Conservation (phyloP, 352 stramenopile genomes). For the Globisporangium viniferum region DNA sequence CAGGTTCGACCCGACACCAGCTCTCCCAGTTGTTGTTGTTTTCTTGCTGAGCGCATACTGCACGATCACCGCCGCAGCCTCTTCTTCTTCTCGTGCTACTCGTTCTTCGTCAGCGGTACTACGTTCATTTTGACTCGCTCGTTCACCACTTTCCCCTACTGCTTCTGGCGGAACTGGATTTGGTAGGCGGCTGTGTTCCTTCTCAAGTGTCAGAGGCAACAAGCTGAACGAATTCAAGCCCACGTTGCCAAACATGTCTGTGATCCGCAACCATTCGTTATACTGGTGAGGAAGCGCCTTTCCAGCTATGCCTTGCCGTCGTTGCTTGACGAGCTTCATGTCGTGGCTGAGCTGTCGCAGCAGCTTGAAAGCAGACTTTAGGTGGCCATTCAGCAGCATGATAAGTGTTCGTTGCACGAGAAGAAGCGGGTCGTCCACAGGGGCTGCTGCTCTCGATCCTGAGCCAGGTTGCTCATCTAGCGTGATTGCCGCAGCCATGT, state of each 20-base stretch:
- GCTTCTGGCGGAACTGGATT: background rate
- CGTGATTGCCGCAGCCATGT: slow-evolving; percentile 33
- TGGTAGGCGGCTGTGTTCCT: slow-evolving; percentile 18
- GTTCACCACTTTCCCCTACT: background rate
- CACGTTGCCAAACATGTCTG: slow-evolving; percentile 46
- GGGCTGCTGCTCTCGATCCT: background rate
- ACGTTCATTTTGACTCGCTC: background rate
- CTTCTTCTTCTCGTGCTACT: slow-evolving; percentile 30
- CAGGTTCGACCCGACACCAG: background rate
- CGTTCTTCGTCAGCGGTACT: slow-evolving; percentile 17
- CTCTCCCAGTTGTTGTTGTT: background rate
- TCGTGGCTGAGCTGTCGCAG: slow-evolving; percentile 30
- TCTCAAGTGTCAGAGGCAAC: slow-evolving; percentile 27
- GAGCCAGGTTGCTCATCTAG: slow-evolving; percentile 18
- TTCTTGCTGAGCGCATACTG: slow-evolving; percentile 44
- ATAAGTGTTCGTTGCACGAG: slow-evolving; percentile 44
- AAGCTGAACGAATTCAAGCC: slow-evolving; percentile 48
- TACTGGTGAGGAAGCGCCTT: background rate
- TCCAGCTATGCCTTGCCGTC: background rate
- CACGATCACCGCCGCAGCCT: slow-evolving; percentile 35
- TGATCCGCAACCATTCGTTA: slow-evolving; percentile 22
- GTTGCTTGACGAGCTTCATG: slow-evolving; percentile 2
- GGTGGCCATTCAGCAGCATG: slow-evolving; percentile 52
- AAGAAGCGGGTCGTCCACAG: slow-evolving; percentile 29
- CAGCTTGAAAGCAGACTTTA: slow-evolving; percentile 49